Evolutionary conservation across 225 moss, liverwort and hornwort genomes (phyloP).

Genomic region (Climacium dendroides): DNA sequence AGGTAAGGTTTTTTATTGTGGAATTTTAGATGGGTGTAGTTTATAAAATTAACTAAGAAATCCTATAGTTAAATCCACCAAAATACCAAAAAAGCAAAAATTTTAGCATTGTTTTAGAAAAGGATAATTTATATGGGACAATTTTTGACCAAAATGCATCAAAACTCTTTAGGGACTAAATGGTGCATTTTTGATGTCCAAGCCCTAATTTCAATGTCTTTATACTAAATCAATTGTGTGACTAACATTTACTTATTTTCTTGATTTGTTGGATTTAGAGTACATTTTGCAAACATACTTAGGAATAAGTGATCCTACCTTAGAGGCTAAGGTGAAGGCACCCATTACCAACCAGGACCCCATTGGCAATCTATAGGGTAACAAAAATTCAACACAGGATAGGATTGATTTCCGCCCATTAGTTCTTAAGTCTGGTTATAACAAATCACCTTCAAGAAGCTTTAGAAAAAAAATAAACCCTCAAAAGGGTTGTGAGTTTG

Average conservation of each 20-base stretch:
- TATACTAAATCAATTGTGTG: not conserved
- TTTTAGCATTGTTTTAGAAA: not conserved
- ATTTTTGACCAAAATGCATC: not conserved
- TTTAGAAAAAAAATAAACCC: no score
- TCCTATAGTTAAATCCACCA: not conserved
- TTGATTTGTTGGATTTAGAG: not conserved
- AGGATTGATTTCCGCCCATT: no score
- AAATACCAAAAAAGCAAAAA: not conserved
- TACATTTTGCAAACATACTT: not conserved
- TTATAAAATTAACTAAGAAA: rapidly evolving
- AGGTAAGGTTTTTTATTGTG: rapidly evolving
- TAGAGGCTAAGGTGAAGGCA: no score
- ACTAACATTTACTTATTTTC: not conserved
- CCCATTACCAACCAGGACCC: no score
- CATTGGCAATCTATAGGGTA: no score
- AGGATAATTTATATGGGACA: rapidly evolving
- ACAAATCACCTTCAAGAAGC: no score
- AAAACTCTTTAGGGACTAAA: not conserved
- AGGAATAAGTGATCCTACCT: no score
- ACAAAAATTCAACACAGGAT: no score
- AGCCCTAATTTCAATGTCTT: not conserved
- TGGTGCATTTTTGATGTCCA: not conserved
- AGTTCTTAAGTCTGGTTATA: no score
- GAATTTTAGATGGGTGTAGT: no score
- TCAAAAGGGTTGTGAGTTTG: no score